phyloP scores from a whole-genome alignment of 441 rosid species.

The Euphorbia neoarborescens region DNA sequence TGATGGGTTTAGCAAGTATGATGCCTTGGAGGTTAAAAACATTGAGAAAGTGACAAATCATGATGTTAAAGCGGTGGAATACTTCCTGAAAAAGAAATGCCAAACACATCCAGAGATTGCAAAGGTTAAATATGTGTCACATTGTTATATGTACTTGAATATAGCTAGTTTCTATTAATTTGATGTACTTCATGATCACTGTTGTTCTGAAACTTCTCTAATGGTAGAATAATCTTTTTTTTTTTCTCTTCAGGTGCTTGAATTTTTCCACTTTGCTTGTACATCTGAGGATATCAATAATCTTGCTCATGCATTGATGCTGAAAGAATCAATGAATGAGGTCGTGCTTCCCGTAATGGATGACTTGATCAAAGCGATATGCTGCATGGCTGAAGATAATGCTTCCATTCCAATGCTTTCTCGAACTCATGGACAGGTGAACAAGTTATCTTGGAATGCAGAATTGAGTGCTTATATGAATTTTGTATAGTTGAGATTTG shows the following conservation, averaged over 20 bases:
- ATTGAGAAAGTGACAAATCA: slow-evolving; percentile 87
- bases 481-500: not conserved
- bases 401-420: slow-evolving; percentile 82
- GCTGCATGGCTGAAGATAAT: slow-evolving; percentile 55
- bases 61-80: slow-evolving; percentile 94
- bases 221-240: not conserved
- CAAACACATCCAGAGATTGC: slow-evolving; percentile 69
- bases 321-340: slow-evolving; percentile 52
- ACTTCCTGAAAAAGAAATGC: slow-evolving; percentile 83
- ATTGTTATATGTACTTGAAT: slow-evolving; percentile 1
- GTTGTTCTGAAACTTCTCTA: not conserved
- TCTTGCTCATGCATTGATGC: slow-evolving; percentile 85
- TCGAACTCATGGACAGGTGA: slow-evolving; percentile 96
- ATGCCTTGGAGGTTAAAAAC: slow-evolving; percentile 69
- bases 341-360: slow-evolving; percentile 76
- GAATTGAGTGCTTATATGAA: not conserved
- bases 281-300: slow-evolving; percentile 95
- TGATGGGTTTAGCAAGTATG: slow-evolving; percentile 58
- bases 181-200: not conserved
- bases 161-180: not conserved
- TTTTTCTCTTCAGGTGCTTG: slow-evolving; percentile 52
- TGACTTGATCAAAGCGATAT: slow-evolving; percentile 49
- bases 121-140: slow-evolving; percentile 40
- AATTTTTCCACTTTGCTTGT: slow-evolving; percentile 94
- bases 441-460: not conserved